Percentiles rank a stretch among this genome's conserved stretches.
These are phyloP conservation scores for Aureobasidium sp. DNA, from an alignment of 2,329 filamentous ascomycete genomes.

Conservation along the genomic window DNA sequence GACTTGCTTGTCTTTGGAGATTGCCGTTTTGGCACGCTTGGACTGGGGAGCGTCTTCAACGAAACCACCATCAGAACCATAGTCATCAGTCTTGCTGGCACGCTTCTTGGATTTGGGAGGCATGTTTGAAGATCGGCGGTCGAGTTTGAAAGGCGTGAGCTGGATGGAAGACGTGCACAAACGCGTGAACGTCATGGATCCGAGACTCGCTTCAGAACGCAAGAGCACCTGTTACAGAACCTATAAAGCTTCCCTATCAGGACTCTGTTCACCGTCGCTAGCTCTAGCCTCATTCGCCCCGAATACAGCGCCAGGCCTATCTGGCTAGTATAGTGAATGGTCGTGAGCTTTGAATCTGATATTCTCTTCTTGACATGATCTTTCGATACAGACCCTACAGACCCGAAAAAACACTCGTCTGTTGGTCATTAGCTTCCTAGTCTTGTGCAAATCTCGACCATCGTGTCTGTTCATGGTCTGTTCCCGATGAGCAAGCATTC, in stretches of 20 bases:
- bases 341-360: too few species aligned
- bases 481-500: too few species aligned
- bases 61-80: slow-evolving; percentile 26
- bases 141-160: neutral
- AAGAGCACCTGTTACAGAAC: neutral
- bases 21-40: slow-evolving; percentile 20
- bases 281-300: too few species aligned
- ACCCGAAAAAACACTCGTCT: too few species aligned
- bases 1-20: slow-evolving; percentile 20
- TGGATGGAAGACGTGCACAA: neutral
- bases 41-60: slow-evolving; percentile 26
- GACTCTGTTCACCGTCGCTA: neutral
- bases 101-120: slow-evolving; percentile 12
- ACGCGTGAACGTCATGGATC: neutral
- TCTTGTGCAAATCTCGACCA: too few species aligned
- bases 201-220: neutral
- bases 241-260: neutral
- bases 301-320: too few species aligned
- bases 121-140: neutral
- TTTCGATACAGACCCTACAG: too few species aligned
- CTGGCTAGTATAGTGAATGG: too few species aligned
- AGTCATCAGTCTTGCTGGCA: slow-evolving; percentile 18
- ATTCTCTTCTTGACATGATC: too few species aligned
- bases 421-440: too few species aligned
- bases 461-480: too few species aligned